Evolutionary conservation across 2,329 filamentous ascomycete genomes (phyloP).

Genomic region (Alternaria ethzedia): DNA sequence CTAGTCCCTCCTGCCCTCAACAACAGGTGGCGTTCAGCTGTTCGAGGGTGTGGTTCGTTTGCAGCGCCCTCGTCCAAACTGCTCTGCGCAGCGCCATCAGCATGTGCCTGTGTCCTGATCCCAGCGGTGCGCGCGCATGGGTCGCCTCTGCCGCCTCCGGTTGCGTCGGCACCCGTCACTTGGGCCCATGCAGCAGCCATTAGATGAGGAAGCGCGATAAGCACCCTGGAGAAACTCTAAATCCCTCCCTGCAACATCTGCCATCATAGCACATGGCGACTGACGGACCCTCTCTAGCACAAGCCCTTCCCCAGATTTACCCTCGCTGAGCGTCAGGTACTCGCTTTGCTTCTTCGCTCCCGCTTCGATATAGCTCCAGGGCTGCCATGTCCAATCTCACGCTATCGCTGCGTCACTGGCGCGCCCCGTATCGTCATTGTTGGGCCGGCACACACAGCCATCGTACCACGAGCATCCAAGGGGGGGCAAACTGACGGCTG

Average conservation of each 20-base stretch:
- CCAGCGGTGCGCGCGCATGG: background rate
- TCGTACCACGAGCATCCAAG: background rate
- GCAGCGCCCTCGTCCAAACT: background rate
- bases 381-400: background rate
- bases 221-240: slow-evolving; percentile 11
- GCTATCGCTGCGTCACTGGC: slow-evolving; percentile 7
- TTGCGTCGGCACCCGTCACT: slow-evolving; percentile 10
- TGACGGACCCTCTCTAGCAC: slow-evolving; percentile 6
- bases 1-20: slow-evolving; percentile 6
- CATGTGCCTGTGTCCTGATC: background rate
- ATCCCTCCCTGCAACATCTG: slow-evolving; percentile 3
- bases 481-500: background rate
- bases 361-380: slow-evolving; percentile 9
- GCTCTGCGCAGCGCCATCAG: background rate
- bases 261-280: slow-evolving; percentile 12
- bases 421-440: slow-evolving; percentile 1
- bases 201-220: slow-evolving; percentile 31
- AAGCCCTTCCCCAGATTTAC: slow-evolving; percentile 40
- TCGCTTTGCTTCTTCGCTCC: slow-evolving; percentile 36
- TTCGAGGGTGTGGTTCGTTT: slow-evolving; percentile 10
- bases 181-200: slow-evolving; percentile 1
- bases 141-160: slow-evolving; percentile 9
- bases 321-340: slow-evolving; percentile 4
- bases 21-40: slow-evolving; percentile 3
- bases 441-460: slow-evolving; percentile 1